A percentile compares a stretch with the other conserved stretches of the same genome.
Evolutionary conservation across 108 stramenopile genomes (phyloP).

Genomic region (Pseudonitzschia multiseries): DNA sequence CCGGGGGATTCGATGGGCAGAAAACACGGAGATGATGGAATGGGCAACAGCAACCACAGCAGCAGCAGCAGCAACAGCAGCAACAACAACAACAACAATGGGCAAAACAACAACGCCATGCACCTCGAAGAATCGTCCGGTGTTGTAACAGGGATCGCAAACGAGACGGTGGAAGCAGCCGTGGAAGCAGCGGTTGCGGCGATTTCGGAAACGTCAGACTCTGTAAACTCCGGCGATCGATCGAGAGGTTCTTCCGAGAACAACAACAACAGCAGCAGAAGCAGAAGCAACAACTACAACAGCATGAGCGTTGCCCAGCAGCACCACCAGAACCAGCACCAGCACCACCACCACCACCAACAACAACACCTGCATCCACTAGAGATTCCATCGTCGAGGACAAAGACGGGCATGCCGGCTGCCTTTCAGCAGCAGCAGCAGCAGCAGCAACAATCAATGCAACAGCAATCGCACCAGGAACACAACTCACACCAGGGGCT

Average conservation of each 20-base stretch:
- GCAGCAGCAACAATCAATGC: conserved; percentile 9
- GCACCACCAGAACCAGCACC: no score
- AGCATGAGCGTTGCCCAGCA: not conserved
- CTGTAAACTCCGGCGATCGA: conserved; percentile 5
- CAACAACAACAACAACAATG: not conserved
- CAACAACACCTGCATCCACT: conserved; percentile 7
- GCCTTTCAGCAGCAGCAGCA: not conserved
- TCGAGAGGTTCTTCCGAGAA: conserved; percentile 2
- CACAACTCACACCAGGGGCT: conserved; percentile 4
- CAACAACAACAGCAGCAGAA: not conserved
- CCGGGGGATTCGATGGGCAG: no score
- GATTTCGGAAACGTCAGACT: not conserved
- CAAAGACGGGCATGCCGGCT: no score
- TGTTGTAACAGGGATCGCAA: not conserved
- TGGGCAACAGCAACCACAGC: not conserved
- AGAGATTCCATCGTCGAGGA: no score
- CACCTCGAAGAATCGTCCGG: not conserved
- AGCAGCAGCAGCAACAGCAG: conserved; percentile 12
- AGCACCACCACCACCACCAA: conserved; percentile 2
- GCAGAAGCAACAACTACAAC: not conserved
- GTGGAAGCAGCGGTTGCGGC: conserved; percentile 4
- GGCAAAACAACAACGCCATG: not conserved
- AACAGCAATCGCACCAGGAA: conserved; percentile 11
- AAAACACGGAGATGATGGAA: not conserved
- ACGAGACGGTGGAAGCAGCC: conserved; percentile 11